These are phyloP conservation scores for Wilhelminamyces savonicus DNA, from an alignment of 805 yeast genomes.

Conservation along the genomic window DNA sequence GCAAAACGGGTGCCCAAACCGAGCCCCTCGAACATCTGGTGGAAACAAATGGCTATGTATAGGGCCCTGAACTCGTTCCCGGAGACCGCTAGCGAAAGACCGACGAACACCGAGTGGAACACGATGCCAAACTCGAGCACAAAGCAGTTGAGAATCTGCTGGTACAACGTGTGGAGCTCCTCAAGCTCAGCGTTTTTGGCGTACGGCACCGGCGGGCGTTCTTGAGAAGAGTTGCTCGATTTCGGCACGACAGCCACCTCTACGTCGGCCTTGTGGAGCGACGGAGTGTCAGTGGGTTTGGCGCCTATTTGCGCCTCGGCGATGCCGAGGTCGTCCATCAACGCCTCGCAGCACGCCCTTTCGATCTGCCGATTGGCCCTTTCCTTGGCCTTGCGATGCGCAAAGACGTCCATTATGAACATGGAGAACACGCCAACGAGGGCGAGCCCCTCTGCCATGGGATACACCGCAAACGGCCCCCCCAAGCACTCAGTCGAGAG, in stretches of 20 bases:
- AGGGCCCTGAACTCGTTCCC: constrained; percentile 23
- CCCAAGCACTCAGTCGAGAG: constrained; percentile 22
- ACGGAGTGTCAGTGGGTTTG: too few relatives aligned
- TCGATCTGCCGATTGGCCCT: too few relatives aligned
- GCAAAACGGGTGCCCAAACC: constrained; percentile 27
- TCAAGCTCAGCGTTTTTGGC: constrained; percentile 27
- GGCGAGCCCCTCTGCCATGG: constrained; percentile 28
- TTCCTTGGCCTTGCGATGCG: constrained; percentile 10
- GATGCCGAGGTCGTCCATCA: too few relatives aligned
- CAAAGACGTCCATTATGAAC: constrained; percentile 24
- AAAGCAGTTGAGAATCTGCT: neutral
- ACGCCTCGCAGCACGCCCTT: too few relatives aligned
- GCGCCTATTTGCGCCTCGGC: too few relatives aligned
- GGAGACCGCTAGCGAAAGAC: constrained; percentile 25
- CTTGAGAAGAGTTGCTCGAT: too few relatives aligned
- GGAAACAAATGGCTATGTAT: constrained; percentile 24
- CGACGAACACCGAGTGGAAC: constrained; percentile 28
- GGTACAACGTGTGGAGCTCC: neutral
- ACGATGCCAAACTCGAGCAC: constrained; percentile 26
- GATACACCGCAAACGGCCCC: constrained; percentile 19
- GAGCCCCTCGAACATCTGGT: constrained; percentile 28
- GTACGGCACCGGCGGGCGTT: constrained; percentile 39
- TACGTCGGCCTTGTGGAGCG: constrained; percentile 3
- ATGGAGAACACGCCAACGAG: constrained; percentile 23
- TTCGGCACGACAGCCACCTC: too few relatives aligned